Evolutionary conservation across 1,284 basidiomycete genomes (phyloP), one percentile per base, ranked within the genome.

Genomic region (Apiotrichum akiyoshidainum): DNA sequence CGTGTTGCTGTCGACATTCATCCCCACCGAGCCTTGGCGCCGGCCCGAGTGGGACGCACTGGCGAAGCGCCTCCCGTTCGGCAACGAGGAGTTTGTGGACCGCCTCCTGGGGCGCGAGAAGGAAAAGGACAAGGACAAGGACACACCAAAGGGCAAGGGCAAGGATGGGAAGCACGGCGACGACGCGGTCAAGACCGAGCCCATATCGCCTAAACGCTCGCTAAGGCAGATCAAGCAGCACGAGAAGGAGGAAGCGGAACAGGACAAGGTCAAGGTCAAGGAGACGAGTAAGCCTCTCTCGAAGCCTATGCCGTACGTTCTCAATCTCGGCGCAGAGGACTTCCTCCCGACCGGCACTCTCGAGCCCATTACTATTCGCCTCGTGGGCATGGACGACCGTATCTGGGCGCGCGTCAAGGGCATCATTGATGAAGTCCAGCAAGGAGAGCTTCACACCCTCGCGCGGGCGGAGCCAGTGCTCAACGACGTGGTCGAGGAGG

Each of bases 301-400:
- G 34, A n/a, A 12, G 16, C 31, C 34, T 2, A 35, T 22, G 21
- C 49, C 55, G 54, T 26, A 55, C 17, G 45, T 74, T 34, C 65
- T 74, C 34, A 76, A 76, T 58, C 65, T 76, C 1, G 70, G 61
- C 1, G 57, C 68, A 0, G 64, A 69, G 46, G 56, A 63, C n/a
- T 70, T 70, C 52, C 44, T 72, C 10, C 69, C 71, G 2, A 13
- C 45, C 1, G 69, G 68, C 1, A 17, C 53, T 10, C 57, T 74
- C 2, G 65, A 68, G 37, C 67, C 72, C 5, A 57, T 72, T 35
- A 74, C 74, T 0, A 70, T 76, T 39, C 60, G 71, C 12, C 57
- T 76, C 10, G 54, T 50, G 2, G 71, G 62, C 8, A 51, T 76
- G 6, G 58, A 65, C 11, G 73, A 76, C 53, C 46, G 52, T 0